Evolutionary conservation across 345 rosid genomes (phyloP).

Genomic region (Aquilaria malaccensis): DNA sequence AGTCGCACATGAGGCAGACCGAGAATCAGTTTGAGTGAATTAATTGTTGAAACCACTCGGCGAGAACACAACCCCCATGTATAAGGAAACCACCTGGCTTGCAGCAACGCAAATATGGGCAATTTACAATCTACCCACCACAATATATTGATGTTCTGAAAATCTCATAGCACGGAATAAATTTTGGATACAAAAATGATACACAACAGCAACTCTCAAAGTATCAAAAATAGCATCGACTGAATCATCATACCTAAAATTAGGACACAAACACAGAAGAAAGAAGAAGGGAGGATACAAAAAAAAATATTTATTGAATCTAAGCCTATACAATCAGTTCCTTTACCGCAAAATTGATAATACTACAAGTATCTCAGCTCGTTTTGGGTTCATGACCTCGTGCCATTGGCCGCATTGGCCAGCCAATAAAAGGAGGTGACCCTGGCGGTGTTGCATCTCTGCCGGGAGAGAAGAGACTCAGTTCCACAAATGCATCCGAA

Average conservation of each 20-base stretch:
- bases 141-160: neutral
- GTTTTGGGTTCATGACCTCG: conserved; percentile 25
- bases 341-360: conserved; percentile 70
- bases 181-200: conserved; percentile 16
- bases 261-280: conserved; percentile 30
- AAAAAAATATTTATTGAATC: conserved; percentile 42
- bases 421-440: conserved; percentile 47
- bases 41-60: too few species aligned
- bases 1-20: too few species aligned
- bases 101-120: too few species aligned
- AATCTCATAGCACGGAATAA: conserved; percentile 4
- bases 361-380: conserved; percentile 24
- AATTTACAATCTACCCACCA: neutral
- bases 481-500: conserved; percentile 42
- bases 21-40: too few species aligned
- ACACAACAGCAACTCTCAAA: conserved; percentile 15
- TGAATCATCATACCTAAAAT: conserved; percentile 37
- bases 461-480: conserved; percentile 64
- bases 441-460: conserved; percentile 38
- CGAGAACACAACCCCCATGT: too few species aligned
- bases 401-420: conserved; percentile 45
- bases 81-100: too few species aligned
- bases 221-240: conserved; percentile 24
- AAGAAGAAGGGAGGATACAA: too few species aligned
- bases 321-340: conserved; percentile 71